A percentile compares a stretch with the other conserved stretches of the same genome.
Conservation (phyloP, 2,329 filamentous ascomycete genomes). For the Dothiorella sarmentorum region DNA sequence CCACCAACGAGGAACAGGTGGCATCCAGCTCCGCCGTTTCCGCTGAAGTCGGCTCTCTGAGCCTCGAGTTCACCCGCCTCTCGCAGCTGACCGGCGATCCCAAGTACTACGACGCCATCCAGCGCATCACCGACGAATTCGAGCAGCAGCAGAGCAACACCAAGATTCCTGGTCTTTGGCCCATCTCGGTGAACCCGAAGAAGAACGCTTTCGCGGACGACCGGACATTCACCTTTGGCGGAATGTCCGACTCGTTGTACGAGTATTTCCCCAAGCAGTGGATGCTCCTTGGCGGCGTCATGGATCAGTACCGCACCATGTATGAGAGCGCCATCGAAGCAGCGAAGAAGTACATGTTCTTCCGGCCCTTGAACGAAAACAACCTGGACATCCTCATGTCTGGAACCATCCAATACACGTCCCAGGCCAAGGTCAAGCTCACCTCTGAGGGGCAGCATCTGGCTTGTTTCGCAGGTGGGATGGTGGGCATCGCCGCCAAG, state of each 20-base stretch:
- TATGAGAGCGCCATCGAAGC: conserved; percentile 67
- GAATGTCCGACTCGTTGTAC: conserved; percentile 55
- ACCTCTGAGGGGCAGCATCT: conserved; percentile 49
- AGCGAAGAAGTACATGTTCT: conserved; percentile 71
- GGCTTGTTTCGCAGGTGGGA: conserved; percentile 54
- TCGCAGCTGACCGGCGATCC: conserved; percentile 37
- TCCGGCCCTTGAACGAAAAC: conserved; percentile 67
- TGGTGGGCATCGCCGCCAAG: conserved; percentile 52
- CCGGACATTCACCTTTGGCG: conserved; percentile 50
- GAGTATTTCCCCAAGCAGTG: conserved; percentile 63
- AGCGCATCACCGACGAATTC: conserved; percentile 34
- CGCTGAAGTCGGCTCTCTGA: conserved; percentile 38
- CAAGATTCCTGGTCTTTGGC: conserved; percentile 37
- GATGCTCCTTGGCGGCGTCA: conserved; percentile 71
- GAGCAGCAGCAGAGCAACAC: conserved; percentile 35
- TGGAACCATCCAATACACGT: conserved; percentile 50
- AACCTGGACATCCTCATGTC: conserved; percentile 71
- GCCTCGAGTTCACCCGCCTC: conserved; percentile 39
- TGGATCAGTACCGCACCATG: conserved; percentile 68
- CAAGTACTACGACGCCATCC: conserved; percentile 39
- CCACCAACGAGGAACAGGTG: conserved; percentile 24
- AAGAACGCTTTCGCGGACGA: conserved; percentile 30
- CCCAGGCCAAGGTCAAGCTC: conserved; percentile 42
- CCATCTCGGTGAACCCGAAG: conserved; percentile 32
- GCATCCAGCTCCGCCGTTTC: conserved; percentile 31